Conservation (phyloP, 2,329 filamentous ascomycete genomes). For the Alternaria sp. region DNA sequence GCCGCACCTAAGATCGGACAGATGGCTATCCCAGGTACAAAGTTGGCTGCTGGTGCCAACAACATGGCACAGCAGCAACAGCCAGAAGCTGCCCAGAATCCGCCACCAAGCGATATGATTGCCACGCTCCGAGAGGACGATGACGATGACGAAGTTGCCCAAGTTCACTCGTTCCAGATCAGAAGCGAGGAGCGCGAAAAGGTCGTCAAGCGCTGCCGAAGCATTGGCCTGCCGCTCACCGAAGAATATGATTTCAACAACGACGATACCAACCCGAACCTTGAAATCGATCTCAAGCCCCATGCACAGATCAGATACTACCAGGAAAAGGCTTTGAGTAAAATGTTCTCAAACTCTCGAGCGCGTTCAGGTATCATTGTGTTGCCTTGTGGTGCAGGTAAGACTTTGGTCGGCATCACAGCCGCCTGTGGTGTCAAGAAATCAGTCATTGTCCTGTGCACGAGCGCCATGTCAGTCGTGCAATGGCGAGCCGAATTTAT, state of each 20-base stretch:
- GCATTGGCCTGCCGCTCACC: constrained; percentile 84
- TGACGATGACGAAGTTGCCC: constrained; percentile 85
- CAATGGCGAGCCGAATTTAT: constrained; percentile 97
- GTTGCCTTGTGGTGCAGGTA: constrained; percentile 93
- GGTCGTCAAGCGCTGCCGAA: constrained; percentile 89
- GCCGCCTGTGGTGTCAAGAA: constrained; percentile 98
- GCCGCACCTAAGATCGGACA: constrained; percentile 86
- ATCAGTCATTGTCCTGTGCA: constrained; percentile 92
- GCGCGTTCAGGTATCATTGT: constrained; percentile 98
- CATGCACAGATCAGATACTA: constrained; percentile 91
- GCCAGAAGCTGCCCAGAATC: constrained; percentile 40
- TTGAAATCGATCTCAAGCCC: constrained; percentile 93
- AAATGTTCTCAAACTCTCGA: constrained; percentile 99
- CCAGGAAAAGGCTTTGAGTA: constrained; percentile 96
- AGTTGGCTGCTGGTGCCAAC: constrained; percentile 86
- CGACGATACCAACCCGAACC: constrained; percentile 85
- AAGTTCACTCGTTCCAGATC: constrained; percentile 94
- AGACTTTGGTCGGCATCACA: constrained; percentile 97
- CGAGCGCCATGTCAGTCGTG: constrained; percentile 96
- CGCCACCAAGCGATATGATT: constrained; percentile 68
- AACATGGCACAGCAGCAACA: constrained; percentile 62
- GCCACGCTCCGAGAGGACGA: constrained; percentile 73
- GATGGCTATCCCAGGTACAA: constrained; percentile 92
- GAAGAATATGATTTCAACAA: constrained; percentile 98
- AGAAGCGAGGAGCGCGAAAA: constrained; percentile 81